Percentiles rank a stretch among this genome's conserved stretches.
Conservation (phyloP, 345 rosid genomes). For the Populus davidiana region DNA sequence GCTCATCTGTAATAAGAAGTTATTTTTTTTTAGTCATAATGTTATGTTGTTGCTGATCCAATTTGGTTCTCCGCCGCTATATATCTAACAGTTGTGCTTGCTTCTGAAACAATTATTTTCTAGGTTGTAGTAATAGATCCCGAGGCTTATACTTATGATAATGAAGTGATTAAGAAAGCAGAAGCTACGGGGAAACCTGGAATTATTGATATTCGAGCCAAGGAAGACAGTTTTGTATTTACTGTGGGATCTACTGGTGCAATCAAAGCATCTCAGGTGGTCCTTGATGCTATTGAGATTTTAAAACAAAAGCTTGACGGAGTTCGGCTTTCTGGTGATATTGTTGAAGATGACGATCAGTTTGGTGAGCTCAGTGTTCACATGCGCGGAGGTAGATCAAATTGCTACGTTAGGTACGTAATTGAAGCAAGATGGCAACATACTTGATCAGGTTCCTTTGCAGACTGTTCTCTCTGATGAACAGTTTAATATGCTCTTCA, state of each 20-base stretch:
- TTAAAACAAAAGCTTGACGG: slow-evolving; percentile 89
- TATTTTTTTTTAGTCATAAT: not conserved
- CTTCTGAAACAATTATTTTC: not conserved
- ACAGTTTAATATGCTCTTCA: not conserved
- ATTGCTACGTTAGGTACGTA: not conserved
- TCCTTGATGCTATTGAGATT: slow-evolving; percentile 80
- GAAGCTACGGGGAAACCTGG: slow-evolving; percentile 94
- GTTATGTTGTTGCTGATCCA: not conserved
- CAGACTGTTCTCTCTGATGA: not conserved
- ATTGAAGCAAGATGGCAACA: not conserved
- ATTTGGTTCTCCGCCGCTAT: not conserved
- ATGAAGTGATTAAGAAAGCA: slow-evolving; percentile 85
- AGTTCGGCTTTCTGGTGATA: slow-evolving; percentile 84
- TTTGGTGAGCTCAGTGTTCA: slow-evolving; percentile 88
- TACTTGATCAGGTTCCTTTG: not conserved
- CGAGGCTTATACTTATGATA: slow-evolving; percentile 89
- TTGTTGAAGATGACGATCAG: slow-evolving; percentile 96
- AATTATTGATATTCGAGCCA: slow-evolving; percentile 74
- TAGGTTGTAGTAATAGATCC: slow-evolving; percentile 81
- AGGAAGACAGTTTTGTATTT: slow-evolving; percentile 83
- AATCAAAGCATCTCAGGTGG: slow-evolving; percentile 80
- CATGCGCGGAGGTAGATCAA: slow-evolving; percentile 62
- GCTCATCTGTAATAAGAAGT: not conserved
- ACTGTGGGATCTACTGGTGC: slow-evolving; percentile 95
- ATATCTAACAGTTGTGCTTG: not conserved